Evolutionary conservation across 345 rosid species (phyloP), one percentile per base, ranked within the genome.

Genomic region (Gossypium raimondii): DNA sequence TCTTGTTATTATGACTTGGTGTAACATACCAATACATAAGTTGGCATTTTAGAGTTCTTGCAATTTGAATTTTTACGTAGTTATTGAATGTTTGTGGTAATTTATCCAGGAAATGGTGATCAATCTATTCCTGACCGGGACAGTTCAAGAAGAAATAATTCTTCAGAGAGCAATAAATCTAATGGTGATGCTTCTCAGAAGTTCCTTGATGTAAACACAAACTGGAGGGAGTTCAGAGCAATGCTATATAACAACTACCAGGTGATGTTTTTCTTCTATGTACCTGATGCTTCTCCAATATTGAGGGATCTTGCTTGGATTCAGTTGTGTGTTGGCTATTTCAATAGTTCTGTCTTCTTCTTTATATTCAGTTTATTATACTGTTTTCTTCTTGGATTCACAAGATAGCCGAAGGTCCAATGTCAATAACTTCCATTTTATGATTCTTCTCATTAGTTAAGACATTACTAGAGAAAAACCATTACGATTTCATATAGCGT

Each of bases 141-240:
- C 78, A 86, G 85, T 79, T 78, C 87, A 44, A 87, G 81, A 80
- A 88, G 80, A 67, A 88, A 84, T 59, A 85, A 85, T 71, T 79
- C 88, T 53, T 76, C 87, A 27, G 89, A 89, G 61, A 78, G 81
- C 56, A 88, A 81, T 76, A 88, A 86, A 86, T 75, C 92, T 24
- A 81, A 87, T 41, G 88, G 88, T 58, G 73, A 84, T 24, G 67
- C 85, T 43, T 79, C 92, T 73, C 88, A 88, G 57, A 92, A 89
- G 78, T 79, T 92, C 13, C 78, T 79, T 47, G 81, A 70, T 65
- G 67, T 75, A 13, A 85, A 76, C 59, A 79, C 47, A 64, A 95
- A 94, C 75, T 94, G 98, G 98, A 89, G 98, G 87, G 95, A 86
- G 76, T 94, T 94, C 81, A 87, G 98, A 80, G 98, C 97, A 29